Percentiles rank a stretch among this genome's conserved stretches.
Conservation (phyloP, 768 basidiomycete genomes). For the Boletus sp. region DNA sequence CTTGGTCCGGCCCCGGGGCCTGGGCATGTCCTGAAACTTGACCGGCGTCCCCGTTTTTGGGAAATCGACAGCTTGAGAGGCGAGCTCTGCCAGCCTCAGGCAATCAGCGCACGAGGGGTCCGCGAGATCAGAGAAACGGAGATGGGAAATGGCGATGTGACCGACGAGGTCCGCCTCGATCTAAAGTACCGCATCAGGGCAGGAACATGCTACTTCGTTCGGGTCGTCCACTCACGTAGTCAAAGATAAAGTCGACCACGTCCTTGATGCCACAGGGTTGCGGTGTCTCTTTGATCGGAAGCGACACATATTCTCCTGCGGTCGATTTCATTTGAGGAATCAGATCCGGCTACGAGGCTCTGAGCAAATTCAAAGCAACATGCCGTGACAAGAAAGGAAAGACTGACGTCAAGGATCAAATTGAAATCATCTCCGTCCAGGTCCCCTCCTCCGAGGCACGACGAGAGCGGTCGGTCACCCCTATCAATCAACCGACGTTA, state of each 20-base stretch:
- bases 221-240: slow-evolving; percentile 38
- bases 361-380: slow-evolving; percentile 9
- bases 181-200: slow-evolving; percentile 15
- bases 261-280: slow-evolving; percentile 40
- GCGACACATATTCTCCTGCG: slow-evolving; percentile 42
- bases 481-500: slow-evolving; percentile 19
- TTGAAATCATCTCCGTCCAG: slow-evolving; percentile 54
- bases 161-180: slow-evolving; percentile 41
- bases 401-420: slow-evolving; percentile 42
- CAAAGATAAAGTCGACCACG: slow-evolving; percentile 46
- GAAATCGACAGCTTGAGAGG: slow-evolving; percentile 50
- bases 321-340: slow-evolving; percentile 18
- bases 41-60: slow-evolving; percentile 46
- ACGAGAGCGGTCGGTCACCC: slow-evolving; percentile 45
- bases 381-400: neutral
- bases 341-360: slow-evolving; percentile 28
- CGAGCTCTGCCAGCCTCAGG: slow-evolving; percentile 41
- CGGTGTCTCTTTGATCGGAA: slow-evolving; percentile 34
- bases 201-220: neutral
- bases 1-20: slow-evolving; percentile 18
- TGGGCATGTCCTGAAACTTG: slow-evolving; percentile 34
- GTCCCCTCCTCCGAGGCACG: slow-evolving; percentile 53
- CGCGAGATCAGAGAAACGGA: slow-evolving; percentile 43
- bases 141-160: slow-evolving; percentile 41
- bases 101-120: slow-evolving; percentile 38